Base-by-base conservation (phyloP, 306 rosid genomes). In the Acacia crassicarpa region DNA sequence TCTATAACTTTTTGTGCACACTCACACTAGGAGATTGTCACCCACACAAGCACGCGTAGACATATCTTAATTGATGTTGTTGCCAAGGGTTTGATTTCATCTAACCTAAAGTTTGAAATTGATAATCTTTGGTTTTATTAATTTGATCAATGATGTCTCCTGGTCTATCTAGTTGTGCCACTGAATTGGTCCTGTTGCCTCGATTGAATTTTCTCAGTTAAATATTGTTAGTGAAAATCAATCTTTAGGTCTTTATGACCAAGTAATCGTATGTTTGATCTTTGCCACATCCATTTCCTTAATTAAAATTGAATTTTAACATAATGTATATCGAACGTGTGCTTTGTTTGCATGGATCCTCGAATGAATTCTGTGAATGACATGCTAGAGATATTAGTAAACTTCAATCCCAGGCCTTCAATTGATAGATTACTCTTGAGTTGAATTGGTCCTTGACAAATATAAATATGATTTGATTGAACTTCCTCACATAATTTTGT, bases 71-170 rank as follows among this genome's bases (percentile, higher is more conserved):
- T 9, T 35, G 61, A 44, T 70, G 73, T 72, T 71, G 73, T 72
- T 71, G 63, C 32, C 38, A 38, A 32, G 10, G 45, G 51, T 40
- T 66, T 73, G 86, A 59, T 66, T 78, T 44, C 80, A 20, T 45
- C 51, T 5, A 12, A 38, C 49, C 22, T 74, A 43, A 46, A 61
- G 71, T 74, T 78, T 67, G 81, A 79, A 80, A 71, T 23, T 67
- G 41, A 41, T 54, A 53, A 27, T 53, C 51, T 61, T 40, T 83
- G 78, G 27, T 33, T 17, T 41, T 58, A 9, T 22, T 38, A 32
- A 58, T 32, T 65, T 72, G 67, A 73, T 78, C 23, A 53, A 66
- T 54, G 78, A 83, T 44, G 19, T 32, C 35, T 38, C 27, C 19
- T 77, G 4, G 25, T 68, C 79, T 5, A 38, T 74, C 12, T 45